Base-by-base conservation (phyloP, 1,284 basidiomycete species). In the Somion occarium region DNA sequence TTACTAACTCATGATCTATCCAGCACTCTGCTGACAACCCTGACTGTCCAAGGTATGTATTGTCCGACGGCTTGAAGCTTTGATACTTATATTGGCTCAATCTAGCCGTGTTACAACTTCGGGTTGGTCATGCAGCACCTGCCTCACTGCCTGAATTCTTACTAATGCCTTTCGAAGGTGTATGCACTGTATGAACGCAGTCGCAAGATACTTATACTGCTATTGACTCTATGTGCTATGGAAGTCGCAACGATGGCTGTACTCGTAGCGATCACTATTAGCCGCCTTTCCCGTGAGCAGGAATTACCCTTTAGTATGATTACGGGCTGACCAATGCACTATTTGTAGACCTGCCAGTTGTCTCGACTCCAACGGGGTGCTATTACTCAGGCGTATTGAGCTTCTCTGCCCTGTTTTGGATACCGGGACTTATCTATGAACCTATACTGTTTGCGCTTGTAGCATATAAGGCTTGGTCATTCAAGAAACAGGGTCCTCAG, bases 301-400 rank as follows among this genome's bases (percentile, higher is more conserved):
- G 18, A 11, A 24, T n/a, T 12, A 30, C n/a, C n/a, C n/a, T n/a
- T n/a, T n/a, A n/a, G n/a, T n/a, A n/a, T n/a, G n/a, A n/a, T n/a
- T n/a, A n/a, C n/a, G n/a, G n/a, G n/a, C n/a, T n/a, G n/a, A n/a
- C n/a, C n/a, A n/a, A n/a, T n/a, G n/a, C n/a, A 15, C 15, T 34
- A 46, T 37, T 38, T 38, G 12, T 38, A 65, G 63, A 39, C 18
- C 46, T 65, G 2, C 61, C 63, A 2, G 53, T 65, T 23, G 50
- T 62, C 11, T 61, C 64, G 1, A 63, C 64, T 1, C 49, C 58
- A 12, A 61, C 55, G 0, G 64, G 64, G 20, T 66, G 64, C 50
- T 55, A 56, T 13, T 65, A 63, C 46, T 50, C 53, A 7, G 59
- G 56, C 7, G 44, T 65, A 20, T 47, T 59, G 18, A 56, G 52